Conservation (phyloP, 176 grass and related monocot genomes). For the Olyra latifolia region DNA sequence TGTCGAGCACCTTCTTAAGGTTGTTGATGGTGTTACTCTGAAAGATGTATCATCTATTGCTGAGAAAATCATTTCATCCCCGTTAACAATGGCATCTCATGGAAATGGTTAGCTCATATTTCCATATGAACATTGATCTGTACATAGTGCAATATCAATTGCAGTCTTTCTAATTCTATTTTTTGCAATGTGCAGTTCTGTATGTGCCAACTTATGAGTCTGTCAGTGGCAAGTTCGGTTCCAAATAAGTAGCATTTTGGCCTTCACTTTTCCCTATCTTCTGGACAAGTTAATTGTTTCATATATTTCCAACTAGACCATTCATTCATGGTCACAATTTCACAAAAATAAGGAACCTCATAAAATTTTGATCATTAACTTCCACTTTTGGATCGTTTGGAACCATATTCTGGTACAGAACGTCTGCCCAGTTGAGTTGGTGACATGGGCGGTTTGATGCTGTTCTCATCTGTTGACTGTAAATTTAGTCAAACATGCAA, state of each 20-base stretch:
- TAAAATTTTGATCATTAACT: conserved; percentile 44
- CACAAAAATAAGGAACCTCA: conserved; percentile 33
- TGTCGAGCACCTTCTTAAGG: conserved; percentile 70
- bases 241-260: conserved; percentile 49
- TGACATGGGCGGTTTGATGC: not conserved
- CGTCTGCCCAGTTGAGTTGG: conserved; percentile 9
- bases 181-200: conserved; percentile 53
- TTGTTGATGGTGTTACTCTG: conserved; percentile 67
- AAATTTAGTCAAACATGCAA: conserved; percentile 33
- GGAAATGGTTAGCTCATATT: conserved; percentile 65
- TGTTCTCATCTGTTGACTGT: conserved; percentile 29
- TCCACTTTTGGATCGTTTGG: not conserved
- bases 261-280: conserved; percentile 3
- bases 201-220: conserved; percentile 79
- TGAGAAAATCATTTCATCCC: conserved; percentile 81
- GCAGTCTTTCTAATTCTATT: not conserved
- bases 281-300: conserved; percentile 49
- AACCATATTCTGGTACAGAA: not conserved
- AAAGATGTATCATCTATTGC: conserved; percentile 74
- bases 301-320: conserved; percentile 31
- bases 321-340: conserved; percentile 38
- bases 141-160: not conserved
- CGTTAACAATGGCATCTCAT: conserved; percentile 86
- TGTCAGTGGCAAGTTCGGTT: conserved; percentile 78
- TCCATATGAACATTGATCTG: not conserved